Base-by-base conservation (phyloP, 495 filamentous ascomycete genomes). In the Achaetomiella virescens region DNA sequence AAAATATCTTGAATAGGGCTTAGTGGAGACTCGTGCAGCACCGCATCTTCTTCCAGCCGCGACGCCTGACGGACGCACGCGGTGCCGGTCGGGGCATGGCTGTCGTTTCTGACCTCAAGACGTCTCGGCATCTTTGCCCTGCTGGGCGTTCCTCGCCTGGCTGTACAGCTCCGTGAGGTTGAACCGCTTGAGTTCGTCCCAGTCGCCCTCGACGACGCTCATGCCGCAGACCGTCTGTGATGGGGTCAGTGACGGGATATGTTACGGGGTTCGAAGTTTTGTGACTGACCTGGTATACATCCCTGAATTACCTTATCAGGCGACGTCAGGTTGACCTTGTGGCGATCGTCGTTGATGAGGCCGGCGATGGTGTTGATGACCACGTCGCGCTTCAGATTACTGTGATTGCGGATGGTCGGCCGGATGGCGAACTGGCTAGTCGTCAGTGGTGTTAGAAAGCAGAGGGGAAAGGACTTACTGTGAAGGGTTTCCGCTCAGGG, bases 301-400 rank as follows among this genome's bases (percentile, higher is more conserved):
- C 89, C 31, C 35, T 97, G 71, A 60, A 99, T 90, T 27, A 93
- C 78, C 57, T 88, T 74, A 70, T 97, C 91, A 29, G 90, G 90
- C 24, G 81, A 78, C 29, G 75, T 86, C 20, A 99, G 78, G 66
- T 96, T 84, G 49, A 97, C 93, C 20, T 82, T 86, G 66, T 97
- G 95, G 31, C 77, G 72, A 31, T 78, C 75, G 27, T 75, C 61
- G 24, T 68, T 68, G 46, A 81, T 75, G n/a, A 77, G 65, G 0
- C 53, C 57, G 2, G 93, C 93, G 27, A 97, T 79, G 36, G 80
- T 82, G 59, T 87, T 83, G 68, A 99, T 97, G 43, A 97, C 73
- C 5, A 68, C 65, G 55, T 90, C 84, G 42, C 93, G 77, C 58
- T 81, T 87, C 55, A 97, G 78, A 12, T 78, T 80, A 44, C 78